phyloP scores from a whole-genome alignment of 169 alveolate species.

The Neospora caninum region DNA sequence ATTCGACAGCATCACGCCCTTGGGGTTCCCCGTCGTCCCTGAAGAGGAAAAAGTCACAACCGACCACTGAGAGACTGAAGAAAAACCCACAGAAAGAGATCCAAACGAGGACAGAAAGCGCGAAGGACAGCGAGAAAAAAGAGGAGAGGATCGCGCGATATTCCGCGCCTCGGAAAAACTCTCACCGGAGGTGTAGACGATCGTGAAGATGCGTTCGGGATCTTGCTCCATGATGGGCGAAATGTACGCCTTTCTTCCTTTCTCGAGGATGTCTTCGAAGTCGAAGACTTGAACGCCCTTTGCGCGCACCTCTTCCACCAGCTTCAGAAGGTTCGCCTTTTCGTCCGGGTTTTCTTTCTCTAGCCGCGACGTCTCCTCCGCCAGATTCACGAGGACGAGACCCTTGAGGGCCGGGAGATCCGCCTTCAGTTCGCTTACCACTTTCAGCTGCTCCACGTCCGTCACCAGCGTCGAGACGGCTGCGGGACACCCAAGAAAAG shows the following conservation, averaged over 20 bases:
- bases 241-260: neutral
- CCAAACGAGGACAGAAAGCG: too few species aligned
- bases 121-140: too few species aligned
- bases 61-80: too few species aligned
- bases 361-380: neutral
- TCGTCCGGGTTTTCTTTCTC: neutral
- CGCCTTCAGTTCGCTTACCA: neutral
- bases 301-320: neutral
- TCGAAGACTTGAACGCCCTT: neutral
- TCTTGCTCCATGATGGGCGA: constrained; percentile 3
- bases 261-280: neutral
- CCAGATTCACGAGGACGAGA: neutral
- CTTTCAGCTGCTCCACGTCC: neutral
- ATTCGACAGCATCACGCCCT: constrained; percentile 96
- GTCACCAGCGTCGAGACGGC: neutral
- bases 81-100: too few species aligned
- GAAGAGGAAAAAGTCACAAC: neutral
- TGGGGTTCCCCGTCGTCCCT: constrained; percentile 97
- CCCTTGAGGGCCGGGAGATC: neutral
- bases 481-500: neutral
- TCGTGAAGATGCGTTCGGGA: constrained; percentile 12
- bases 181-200: constrained; percentile 14
- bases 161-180: too few species aligned
- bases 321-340: neutral
- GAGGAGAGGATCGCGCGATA: neutral